Evolutionary conservation across 768 basidiomycete genomes (phyloP), one percentile per base, ranked within the genome.

Genomic region (Pleurotus platypus): DNA sequence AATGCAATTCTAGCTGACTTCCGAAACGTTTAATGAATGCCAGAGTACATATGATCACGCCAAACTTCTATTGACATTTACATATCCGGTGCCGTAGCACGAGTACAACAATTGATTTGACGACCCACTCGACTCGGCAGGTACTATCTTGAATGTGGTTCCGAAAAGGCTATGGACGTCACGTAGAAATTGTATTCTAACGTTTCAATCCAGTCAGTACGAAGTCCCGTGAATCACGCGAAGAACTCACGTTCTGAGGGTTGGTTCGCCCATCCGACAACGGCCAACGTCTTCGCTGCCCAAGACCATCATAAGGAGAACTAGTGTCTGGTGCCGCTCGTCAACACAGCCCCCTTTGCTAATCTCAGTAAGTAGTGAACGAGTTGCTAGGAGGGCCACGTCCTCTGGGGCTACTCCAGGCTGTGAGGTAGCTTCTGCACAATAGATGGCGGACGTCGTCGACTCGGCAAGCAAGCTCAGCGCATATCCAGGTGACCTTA

Each of bases 231-330:
- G 30, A 3, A 11, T 11, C 11, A 48, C 45, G 22, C 18, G 47
- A 35, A 26, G 20, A 45, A 43, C 91, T 70, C 59, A 91, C 91
- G 91, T 92, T 69, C 90, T 81, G 13, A 82, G 72, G 9, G 91
- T 93, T 15, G 93, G 85, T 63, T 89, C 86, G 3, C 89, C 85
- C 84, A 98, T 89, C 57, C 84, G 77, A 73, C 91, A 93, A 59
- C 90, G 84, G 0, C 94, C 92, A 0, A 98, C 94, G 67, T 99
- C 97, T 67, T 98, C 97, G 59, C 92, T 95, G 7, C 97, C 97
- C n/a, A 98, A 76, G 2, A 90, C 88, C 92, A 99, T 95, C 78
- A 93, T 80, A 37, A 96, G 71, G 40, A 96, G 75, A 3, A 95
- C 87, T 7, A 98, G 75, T 47, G 78, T 81, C 71, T 99, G 97